A percentile compares a stretch with the other conserved stretches of the same genome.
phyloP scores from a whole-genome alignment of 768 basidiomycete species.

The Leccinum imitatum region DNA sequence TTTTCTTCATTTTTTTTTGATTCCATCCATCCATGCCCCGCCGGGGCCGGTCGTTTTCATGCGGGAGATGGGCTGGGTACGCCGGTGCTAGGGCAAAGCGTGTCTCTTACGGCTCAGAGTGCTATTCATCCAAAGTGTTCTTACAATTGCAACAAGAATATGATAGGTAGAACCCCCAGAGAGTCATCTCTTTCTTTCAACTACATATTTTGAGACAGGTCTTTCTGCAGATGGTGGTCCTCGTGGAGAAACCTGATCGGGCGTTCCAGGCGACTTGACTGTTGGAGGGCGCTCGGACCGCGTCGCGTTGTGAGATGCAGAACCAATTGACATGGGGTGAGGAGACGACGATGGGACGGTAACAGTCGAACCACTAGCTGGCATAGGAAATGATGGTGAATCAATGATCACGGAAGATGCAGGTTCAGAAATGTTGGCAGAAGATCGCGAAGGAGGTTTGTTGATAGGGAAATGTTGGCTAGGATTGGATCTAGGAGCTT shows the following conservation, averaged over 20 bases:
- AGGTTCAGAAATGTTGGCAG: conserved; percentile 1
- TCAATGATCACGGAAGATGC: conserved; percentile 16
- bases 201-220: conserved; percentile 35
- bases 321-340: conserved; percentile 11
- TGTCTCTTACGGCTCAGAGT: neutral
- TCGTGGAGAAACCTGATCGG: neutral
- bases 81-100: neutral
- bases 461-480: conserved; percentile 18
- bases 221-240: conserved; percentile 11
- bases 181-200: conserved; percentile 26
- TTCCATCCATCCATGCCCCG: too few species aligned
- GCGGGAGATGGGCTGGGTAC: neutral
- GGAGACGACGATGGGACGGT: conserved; percentile 6
- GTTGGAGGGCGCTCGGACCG: conserved; percentile 27
- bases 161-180: neutral
- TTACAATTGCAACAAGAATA: neutral
- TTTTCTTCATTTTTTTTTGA: too few species aligned
- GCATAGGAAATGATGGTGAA: conserved; percentile 20
- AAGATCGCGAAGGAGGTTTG: conserved; percentile 10
- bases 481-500: conserved; percentile 8
- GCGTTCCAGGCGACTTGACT: conserved; percentile 15
- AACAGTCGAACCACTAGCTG: neutral
- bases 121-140: neutral
- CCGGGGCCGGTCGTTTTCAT: too few species aligned
- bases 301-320: conserved; percentile 18